Base-by-base conservation (phyloP, 2,329 filamentous ascomycete species). In the Clonostachys rhizophaga region DNA sequence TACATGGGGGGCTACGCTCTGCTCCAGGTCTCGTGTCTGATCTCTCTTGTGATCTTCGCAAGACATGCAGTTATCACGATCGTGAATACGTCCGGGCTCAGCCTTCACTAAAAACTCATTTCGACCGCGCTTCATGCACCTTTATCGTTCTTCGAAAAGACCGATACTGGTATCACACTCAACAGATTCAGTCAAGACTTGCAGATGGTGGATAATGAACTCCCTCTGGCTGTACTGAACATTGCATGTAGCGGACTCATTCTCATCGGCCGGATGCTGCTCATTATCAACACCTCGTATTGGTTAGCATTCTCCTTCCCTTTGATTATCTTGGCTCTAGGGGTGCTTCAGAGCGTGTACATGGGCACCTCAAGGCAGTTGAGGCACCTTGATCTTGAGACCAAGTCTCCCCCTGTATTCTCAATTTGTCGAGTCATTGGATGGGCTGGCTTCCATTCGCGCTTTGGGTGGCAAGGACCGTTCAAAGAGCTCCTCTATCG, bases 291-390 rank as follows among this genome's bases (percentile, higher is more conserved):
- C 0, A 56, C 58, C 7, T 52, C 54, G 5, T 52, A 35, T 8
- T 58, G 57, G 40, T 50, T 69, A 2, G 70, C 65, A 1, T 64
- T 68, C 5, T 63, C 65, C 5, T 65, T 75, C 43, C 74, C 75
- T 0, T 49, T 70, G 2, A 46, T 65, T 5, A 58, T 62, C 1
- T 50, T 74, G 1, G 24, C 17, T 14, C 41, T 43, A 10, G 76
- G 71, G 48, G 44, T 68, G 1, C 58, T 78, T 7, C 74, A 78
- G 46, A 71, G 68, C 44, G 66, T 70, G 48, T 79, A 79, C 52
- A 63, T 79, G 4, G 66, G 71, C 1, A 79, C 76, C 1, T 78
- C 75, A 0, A 67, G 75, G 0, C 75, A 78, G 52, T 56, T 79
- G 20, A 66, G 77, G 13, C 66, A 75, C 7, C 60, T 79, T 3